Evolutionary conservation across 148 eudicot species (phyloP).

Genomic region (Heliamphora exappendiculata): DNA sequence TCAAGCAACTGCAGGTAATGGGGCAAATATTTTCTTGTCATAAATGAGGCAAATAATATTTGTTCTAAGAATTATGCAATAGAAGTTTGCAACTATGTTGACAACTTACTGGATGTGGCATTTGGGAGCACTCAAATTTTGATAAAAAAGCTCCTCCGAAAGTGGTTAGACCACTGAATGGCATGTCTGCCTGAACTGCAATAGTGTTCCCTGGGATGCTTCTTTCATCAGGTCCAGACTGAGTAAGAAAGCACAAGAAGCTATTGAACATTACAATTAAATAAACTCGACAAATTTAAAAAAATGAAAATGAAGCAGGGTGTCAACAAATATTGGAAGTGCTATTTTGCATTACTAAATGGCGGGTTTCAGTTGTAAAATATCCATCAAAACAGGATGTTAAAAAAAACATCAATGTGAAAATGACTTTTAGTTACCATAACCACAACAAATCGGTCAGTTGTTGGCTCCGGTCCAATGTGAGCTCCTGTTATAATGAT

Average conservation of each 20-base stretch:
- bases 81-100: background rate
- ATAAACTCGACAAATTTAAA: background rate
- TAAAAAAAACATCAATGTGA: too few species aligned
- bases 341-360: too few species aligned
- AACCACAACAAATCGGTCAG: conserved; percentile 89
- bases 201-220: conserved; percentile 95
- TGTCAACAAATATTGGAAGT: background rate
- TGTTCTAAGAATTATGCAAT: background rate
- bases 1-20: conserved; percentile 60
- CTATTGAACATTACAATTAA: background rate
- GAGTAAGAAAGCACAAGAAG: conserved; percentile 11
- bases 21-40: background rate
- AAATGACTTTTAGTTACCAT: conserved; percentile 44
- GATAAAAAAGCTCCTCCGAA: conserved; percentile 93
- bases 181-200: conserved; percentile 99
- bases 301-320: background rate
- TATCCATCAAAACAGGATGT: too few species aligned
- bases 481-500: conserved; percentile 68
- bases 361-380: too few species aligned
- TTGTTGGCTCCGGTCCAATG: conserved; percentile 99
- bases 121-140: conserved; percentile 94
- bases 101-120: conserved; percentile 88
- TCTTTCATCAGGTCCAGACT: conserved; percentile 98
- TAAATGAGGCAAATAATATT: background rate
- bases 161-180: conserved; percentile 75